Conservation (phyloP, 257 asterid genomes). For the Plantago ovata region DNA sequence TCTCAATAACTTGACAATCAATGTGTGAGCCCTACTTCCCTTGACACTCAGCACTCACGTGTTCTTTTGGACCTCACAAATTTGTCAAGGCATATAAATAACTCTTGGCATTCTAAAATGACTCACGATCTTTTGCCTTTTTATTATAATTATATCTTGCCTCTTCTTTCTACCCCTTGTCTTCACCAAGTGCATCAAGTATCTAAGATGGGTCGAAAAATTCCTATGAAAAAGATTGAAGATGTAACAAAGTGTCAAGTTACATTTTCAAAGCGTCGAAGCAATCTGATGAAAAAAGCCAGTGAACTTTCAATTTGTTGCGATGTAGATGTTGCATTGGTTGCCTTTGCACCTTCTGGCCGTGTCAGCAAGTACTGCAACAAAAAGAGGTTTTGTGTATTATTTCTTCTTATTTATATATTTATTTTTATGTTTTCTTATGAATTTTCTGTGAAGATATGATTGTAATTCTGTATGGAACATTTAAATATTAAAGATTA, state of each 20-base stretch:
- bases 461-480: background rate
- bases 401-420: background rate
- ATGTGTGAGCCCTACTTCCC: background rate
- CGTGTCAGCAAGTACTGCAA: constrained; percentile 44
- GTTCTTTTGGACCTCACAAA: background rate
- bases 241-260: constrained; percentile 51
- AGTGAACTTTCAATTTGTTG: constrained; percentile 38
- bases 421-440: no score
- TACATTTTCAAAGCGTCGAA: constrained; percentile 58
- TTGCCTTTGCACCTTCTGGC: constrained; percentile 57
- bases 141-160: background rate
- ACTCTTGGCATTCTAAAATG: background rate
- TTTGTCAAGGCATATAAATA: constrained; percentile 20
- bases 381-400: constrained; percentile 26
- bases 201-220: constrained; percentile 46
- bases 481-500: background rate
- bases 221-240: constrained; percentile 52
- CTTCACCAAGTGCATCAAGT: background rate
- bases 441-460: background rate
- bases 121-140: background rate
- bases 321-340: constrained; percentile 43
- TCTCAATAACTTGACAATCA: constrained; percentile 24
- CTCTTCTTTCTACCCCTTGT: background rate
- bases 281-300: constrained; percentile 49
- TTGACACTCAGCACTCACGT: background rate